Conservation (phyloP, 345 rosid species). For the Melaleuca alternifolia region DNA sequence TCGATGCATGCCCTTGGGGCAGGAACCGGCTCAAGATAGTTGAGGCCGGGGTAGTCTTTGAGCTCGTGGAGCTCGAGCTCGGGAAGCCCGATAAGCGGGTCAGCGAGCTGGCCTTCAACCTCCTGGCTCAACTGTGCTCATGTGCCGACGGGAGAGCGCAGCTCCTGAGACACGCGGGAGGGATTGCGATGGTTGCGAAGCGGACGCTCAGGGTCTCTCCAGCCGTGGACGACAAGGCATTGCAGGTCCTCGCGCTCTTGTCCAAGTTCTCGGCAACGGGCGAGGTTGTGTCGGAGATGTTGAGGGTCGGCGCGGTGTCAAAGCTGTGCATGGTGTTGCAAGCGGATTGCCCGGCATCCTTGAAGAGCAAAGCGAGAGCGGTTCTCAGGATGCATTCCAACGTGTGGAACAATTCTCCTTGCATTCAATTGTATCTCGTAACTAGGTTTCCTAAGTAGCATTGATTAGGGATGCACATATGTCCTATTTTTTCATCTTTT, state of each 20-base stretch:
- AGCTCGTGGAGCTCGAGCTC: conserved; percentile 41
- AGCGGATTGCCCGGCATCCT: conserved; percentile 25
- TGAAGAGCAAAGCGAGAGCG: conserved; percentile 37
- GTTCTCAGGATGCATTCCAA: conserved; percentile 32
- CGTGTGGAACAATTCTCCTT: conserved; percentile 52
- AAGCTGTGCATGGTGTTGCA: conserved; percentile 57
- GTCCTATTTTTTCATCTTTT: neutral
- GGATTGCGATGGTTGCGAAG: conserved; percentile 38
- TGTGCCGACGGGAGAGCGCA: conserved; percentile 37
- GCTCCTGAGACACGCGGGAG: conserved; percentile 30
- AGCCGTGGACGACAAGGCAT: conserved; percentile 29
- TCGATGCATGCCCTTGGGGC: conserved; percentile 21
- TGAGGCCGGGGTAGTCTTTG: conserved; percentile 27
- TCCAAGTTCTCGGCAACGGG: conserved; percentile 18
- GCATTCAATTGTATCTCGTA: conserved; percentile 38
- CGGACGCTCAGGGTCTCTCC: conserved; percentile 44
- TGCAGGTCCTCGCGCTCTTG: conserved; percentile 22
- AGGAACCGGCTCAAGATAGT: conserved; percentile 28
- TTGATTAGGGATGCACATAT: neutral
- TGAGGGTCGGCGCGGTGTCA: conserved; percentile 49
- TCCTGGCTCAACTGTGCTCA: conserved; percentile 30
- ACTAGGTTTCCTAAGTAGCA: conserved; percentile 18
- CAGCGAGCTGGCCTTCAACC: conserved; percentile 31
- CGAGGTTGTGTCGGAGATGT: conserved; percentile 36
- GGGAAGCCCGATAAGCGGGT: conserved; percentile 28